Evolutionary conservation across 2,329 filamentous ascomycete genomes (phyloP).

Genomic region (Scolecobasidium constrictum): DNA sequence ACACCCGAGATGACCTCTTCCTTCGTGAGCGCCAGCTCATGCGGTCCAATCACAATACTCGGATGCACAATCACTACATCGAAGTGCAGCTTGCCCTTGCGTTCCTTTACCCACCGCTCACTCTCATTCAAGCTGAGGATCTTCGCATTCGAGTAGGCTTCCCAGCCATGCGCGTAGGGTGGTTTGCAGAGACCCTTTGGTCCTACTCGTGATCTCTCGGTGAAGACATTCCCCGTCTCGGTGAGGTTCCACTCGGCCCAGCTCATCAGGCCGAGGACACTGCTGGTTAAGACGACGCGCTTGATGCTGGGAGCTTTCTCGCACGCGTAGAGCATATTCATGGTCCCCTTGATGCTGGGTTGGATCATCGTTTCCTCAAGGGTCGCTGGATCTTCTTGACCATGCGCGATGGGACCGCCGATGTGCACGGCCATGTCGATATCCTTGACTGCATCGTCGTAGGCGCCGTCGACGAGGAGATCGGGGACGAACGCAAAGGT

Average conservation of each 20-base stretch:
- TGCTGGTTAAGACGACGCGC: conserved; percentile 27
- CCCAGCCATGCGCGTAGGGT: conserved; percentile 13
- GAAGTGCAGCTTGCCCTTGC: conserved; percentile 18
- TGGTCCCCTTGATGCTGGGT: conserved; percentile 25
- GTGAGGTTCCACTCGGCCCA: conserved; percentile 8
- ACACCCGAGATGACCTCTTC: conserved; percentile 14
- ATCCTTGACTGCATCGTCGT: conserved; percentile 29
- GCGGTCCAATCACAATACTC: conserved; percentile 18
- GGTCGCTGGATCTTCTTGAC: neutral
- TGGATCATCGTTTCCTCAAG: conserved; percentile 12
- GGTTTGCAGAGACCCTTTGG: conserved; percentile 11
- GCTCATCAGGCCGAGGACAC: conserved; percentile 14
- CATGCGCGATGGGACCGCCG: conserved; percentile 15
- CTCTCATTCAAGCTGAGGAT: conserved; percentile 14
- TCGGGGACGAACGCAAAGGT: conserved; percentile 24
- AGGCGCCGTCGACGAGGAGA: conserved; percentile 25
- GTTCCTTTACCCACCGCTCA: conserved; percentile 15
- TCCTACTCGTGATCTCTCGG: conserved; percentile 8
- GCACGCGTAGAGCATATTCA: conserved; percentile 27
- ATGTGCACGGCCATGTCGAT: conserved; percentile 27
- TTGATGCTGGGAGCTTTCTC: conserved; percentile 22
- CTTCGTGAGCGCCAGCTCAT: conserved; percentile 17
- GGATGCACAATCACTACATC: conserved; percentile 20
- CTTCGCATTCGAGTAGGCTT: conserved; percentile 20
- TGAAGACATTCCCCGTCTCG: neutral